These are phyloP conservation scores for Apiospora marii DNA, from an alignment of 2,329 filamentous ascomycete genomes.

Conservation along the genomic window DNA sequence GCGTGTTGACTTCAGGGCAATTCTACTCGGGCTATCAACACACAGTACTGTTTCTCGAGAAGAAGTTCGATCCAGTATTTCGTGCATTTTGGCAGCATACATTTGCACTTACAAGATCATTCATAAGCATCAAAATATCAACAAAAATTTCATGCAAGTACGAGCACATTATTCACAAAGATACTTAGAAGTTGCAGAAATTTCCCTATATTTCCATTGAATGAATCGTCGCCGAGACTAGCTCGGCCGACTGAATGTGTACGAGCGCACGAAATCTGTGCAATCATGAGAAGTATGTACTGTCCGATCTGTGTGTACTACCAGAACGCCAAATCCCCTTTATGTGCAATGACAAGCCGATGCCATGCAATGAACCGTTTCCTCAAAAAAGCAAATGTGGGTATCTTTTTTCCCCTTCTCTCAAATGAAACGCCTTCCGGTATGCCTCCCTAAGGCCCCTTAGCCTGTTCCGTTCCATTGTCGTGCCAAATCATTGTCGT, in stretches of 20 bases:
- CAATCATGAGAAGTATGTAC: background rate
- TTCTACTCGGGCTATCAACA: background rate
- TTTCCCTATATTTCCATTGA: conserved; percentile 16
- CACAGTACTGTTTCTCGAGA: background rate
- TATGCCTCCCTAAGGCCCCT: conserved; percentile 9
- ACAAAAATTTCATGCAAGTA: background rate
- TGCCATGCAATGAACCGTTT: background rate
- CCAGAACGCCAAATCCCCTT: background rate
- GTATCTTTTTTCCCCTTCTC: background rate
- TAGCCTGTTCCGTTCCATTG: background rate
- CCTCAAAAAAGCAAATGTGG: conserved; percentile 6
- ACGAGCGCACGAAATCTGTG: background rate
- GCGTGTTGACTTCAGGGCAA: background rate
- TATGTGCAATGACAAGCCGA: conserved; percentile 16
- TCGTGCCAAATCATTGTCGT: conserved; percentile 20
- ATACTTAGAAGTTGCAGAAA: background rate
- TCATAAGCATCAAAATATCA: background rate
- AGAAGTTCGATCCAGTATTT: background rate
- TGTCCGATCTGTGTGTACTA: background rate
- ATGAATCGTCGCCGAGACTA: background rate
- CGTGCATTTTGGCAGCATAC: too few species aligned
- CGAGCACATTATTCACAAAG: background rate
- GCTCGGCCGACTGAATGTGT: background rate
- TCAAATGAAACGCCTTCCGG: conserved; percentile 12
- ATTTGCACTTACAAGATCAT: too few species aligned